Conservation (phyloP, 2,329 filamentous ascomycete genomes). For the Elsinoe perseae region DNA sequence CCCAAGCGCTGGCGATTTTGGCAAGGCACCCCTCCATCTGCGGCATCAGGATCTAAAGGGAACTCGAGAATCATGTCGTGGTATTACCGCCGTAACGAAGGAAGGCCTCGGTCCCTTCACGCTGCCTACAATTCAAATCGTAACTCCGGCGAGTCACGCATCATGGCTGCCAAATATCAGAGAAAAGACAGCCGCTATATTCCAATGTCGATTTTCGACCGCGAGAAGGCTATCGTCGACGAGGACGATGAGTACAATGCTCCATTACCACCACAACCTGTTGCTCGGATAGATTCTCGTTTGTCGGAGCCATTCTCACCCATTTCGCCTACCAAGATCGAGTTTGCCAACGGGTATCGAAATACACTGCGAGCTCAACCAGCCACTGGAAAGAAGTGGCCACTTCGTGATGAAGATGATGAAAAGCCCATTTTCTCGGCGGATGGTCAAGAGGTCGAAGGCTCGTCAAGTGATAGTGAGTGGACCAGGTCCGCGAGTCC, state of each 20-base stretch:
- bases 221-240: conserved; percentile 1
- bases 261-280: background rate
- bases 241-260: background rate
- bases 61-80: background rate
- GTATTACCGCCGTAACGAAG: background rate
- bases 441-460: background rate
- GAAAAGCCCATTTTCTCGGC: background rate
- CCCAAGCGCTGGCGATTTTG: conserved; percentile 11
- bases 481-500: background rate
- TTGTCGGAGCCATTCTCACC: background rate
- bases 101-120: background rate
- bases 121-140: background rate
- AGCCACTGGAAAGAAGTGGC: background rate
- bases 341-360: background rate
- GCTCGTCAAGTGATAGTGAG: background rate
- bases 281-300: background rate
- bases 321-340: background rate
- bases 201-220: background rate
- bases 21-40: background rate
- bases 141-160: background rate
- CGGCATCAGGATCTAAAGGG: background rate
- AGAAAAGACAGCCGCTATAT: background rate
- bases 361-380: background rate
- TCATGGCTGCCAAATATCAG: background rate
- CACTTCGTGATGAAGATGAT: background rate